A percentile compares a stretch with the other conserved stretches of the same genome.
These are phyloP conservation scores for Dactylellina sp. DNA, from an alignment of 2,329 filamentous ascomycete genomes.

Conservation along the genomic window DNA sequence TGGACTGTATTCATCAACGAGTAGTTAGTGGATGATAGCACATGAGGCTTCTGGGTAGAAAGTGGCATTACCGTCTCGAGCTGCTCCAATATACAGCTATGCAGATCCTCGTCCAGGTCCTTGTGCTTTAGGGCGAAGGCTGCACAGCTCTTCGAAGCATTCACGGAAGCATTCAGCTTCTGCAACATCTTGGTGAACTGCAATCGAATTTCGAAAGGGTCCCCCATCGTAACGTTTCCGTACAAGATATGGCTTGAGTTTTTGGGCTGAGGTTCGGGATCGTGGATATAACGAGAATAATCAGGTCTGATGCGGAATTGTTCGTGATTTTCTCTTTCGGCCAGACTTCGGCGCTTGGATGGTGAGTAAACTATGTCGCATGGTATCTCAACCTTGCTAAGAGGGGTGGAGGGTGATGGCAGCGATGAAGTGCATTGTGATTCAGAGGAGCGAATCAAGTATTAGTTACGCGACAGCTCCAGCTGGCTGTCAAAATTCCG, in stretches of 20 bases:
- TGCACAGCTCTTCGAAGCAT: conserved; percentile 89
- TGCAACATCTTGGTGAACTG: conserved; percentile 92
- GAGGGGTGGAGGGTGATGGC: conserved; percentile 11
- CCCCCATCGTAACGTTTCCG: conserved; percentile 69
- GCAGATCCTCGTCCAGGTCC: conserved; percentile 95
- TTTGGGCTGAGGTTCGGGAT: neutral
- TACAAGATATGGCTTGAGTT: neutral
- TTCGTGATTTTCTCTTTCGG: conserved; percentile 26
- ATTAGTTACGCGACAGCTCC: conserved; percentile 9
- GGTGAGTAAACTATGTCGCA: neutral
- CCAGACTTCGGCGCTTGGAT: neutral
- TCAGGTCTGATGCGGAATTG: conserved; percentile 43
- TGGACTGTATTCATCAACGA: conserved; percentile 70
- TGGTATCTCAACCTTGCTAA: conserved; percentile 6
- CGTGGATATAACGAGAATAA: too few relatives aligned
- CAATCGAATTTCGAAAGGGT: conserved; percentile 98
- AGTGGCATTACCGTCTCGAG: conserved; percentile 75
- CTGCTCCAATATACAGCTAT: conserved; percentile 96
- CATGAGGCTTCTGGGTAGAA: conserved; percentile 16
- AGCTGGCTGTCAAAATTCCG: neutral
- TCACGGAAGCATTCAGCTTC: conserved; percentile 89
- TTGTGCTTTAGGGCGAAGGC: conserved; percentile 93
- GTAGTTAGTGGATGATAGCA: too few relatives aligned
- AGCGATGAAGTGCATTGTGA: conserved; percentile 4
- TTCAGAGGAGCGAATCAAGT: neutral